Evolutionary conservation across 1,139 yeast species (phyloP), one percentile per base, ranked within the genome.

Genomic region (Meyerozyma athensensis): DNA sequence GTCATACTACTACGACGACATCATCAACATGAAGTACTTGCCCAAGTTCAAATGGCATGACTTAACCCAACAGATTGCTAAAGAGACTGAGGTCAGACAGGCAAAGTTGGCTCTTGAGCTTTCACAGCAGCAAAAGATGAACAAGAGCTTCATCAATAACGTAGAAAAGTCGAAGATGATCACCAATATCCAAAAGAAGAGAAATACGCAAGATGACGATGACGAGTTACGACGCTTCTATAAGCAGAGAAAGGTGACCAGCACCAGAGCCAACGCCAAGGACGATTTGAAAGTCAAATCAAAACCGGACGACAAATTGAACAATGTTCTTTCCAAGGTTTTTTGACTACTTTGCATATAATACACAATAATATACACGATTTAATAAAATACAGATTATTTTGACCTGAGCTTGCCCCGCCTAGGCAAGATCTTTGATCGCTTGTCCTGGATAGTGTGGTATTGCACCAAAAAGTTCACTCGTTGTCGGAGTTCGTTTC

Each of bases 1-100:
- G 2, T 78, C 83, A n/a, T 90, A 85, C 55, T 92, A 90, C 60
- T 84, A 92, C 53, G 99, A 94, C 59, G 98, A 94, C 63, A 81
- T 92, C 17, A 72, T 94, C 65, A 92, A 89, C 56, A 80, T 92
- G 43, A 90, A 86, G 58, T 92, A 92, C 52, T 68, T 92, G 45
- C 82, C 89, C 10, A 89, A 92, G 5, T 94, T 90, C 72, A 92
- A 94, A 55, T 92, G 99, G 99, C 72, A 82, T 42, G 95, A 94
- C 52, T 70, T 92, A 54, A 89, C 97, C 1, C 96, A 86, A 56
- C 97, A 92, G 56, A 86, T 92, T 47, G 90, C 96, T 5, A 79
- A 78, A 52, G 98, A 92, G 61, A 83, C 85, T 48, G 97, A 90
- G 58, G 73, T 84, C 32, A 79, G 96, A 61, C 95, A 87, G 54